Base-by-base conservation (phyloP, 1,284 basidiomycete species). In the Moniliophthora roreri region DNA sequence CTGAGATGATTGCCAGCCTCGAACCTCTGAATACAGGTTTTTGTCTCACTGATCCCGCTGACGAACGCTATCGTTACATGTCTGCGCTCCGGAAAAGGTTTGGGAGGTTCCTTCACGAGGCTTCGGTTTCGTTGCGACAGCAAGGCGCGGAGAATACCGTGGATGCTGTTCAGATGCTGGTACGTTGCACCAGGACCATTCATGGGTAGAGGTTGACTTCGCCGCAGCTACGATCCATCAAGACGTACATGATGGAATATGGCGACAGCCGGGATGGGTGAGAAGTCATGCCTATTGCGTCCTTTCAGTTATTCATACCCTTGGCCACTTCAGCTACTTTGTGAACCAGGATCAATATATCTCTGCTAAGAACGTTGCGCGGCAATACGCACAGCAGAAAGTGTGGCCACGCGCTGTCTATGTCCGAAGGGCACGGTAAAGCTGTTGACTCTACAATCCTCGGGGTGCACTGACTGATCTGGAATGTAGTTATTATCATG, bases 61-160 rank as follows among this genome's bases (percentile, higher is more conserved):
- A 95, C 66, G 78, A 82, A 1, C 80, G 87, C 32, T 85, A 89
- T 63, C 72, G 80, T 59, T 86, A 85, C 52, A 80, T 93, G 24
- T 70, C 75, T 1, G 62, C 69, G 2, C 73, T 95, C 60, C 84
- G 84, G 44, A 68, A 70, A 18, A 81, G 86, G 8, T 87, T 90
- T 58, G 91, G 91, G 1, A 69, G 76, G 28, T 82, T 92, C 58
- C 71, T 96, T 35, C 85, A 89, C 59, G 70, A 76, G 9, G 90
- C 92, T 2, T 93, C 92, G 1, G 71, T 75, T 4, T 80, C 80
- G 20, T 70, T 92, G 55, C 78, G 78, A 35, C 77, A 82, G 50
- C 85, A 90, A 63, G 89, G 87, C 5, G 88, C 87, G 60, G 91
- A 93, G 69, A 94, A 93, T 62, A 94, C 91, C 13, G 87, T 96